Conservation (phyloP, 495 filamentous ascomycete species). For the Penicillium argentinense region DNA sequence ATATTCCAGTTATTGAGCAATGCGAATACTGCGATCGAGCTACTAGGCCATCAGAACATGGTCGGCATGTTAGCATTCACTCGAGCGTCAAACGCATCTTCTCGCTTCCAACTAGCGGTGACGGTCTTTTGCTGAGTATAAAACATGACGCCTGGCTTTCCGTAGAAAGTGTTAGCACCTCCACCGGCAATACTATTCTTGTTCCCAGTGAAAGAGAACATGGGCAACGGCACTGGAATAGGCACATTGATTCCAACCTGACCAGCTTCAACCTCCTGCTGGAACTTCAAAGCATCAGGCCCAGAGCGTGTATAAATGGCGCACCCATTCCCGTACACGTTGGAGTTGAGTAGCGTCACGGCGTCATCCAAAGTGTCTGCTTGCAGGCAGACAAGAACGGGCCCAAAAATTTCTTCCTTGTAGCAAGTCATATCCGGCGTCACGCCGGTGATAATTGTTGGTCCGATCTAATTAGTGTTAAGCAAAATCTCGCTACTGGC, state of each 20-base stretch:
- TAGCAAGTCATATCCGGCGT: constrained; percentile 16
- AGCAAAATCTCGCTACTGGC: too few relatives aligned
- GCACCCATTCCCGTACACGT: constrained; percentile 66
- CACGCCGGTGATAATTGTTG: constrained; percentile 21
- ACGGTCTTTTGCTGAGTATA: constrained; percentile 96
- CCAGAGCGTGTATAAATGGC: constrained; percentile 64
- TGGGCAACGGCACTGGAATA: constrained; percentile 82
- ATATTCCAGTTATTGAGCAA: too few relatives aligned
- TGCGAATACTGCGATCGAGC: too few relatives aligned
- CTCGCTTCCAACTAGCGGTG: constrained; percentile 57
- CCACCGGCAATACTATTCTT: constrained; percentile 90
- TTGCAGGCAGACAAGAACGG: constrained; percentile 42
- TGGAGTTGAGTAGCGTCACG: constrained; percentile 59
- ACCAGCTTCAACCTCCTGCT: constrained; percentile 56
- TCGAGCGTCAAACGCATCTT: constrained; percentile 77
- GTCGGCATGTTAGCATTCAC: constrained; percentile 92
- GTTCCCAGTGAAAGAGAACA: constrained; percentile 96
- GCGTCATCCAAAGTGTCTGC: constrained; percentile 76
- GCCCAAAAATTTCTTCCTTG: constrained; percentile 28
- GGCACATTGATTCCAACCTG: constrained; percentile 61
- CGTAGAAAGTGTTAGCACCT: constrained; percentile 89
- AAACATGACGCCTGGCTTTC: constrained; percentile 81
- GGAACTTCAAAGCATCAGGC: constrained; percentile 56
- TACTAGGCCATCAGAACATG: too few relatives aligned
- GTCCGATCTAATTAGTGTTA: too few relatives aligned